Evolutionary conservation across 202 grass and related monocot genomes (phyloP).

Genomic region (Schoenoplectus tabernaemontani): DNA sequence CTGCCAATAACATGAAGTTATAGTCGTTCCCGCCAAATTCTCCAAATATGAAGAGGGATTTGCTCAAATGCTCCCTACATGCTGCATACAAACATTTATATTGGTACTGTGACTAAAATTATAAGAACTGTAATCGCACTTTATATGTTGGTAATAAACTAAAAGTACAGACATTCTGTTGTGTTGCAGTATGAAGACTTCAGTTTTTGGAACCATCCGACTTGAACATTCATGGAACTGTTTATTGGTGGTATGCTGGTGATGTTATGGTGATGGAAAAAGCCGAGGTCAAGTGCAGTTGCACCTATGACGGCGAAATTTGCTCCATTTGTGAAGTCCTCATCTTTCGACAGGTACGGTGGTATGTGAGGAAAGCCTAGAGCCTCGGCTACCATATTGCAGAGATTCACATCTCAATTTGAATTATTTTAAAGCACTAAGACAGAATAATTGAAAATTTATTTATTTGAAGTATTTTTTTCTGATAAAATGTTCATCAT

Average conservation of each 20-base stretch:
- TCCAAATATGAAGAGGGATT: conserved; percentile 47
- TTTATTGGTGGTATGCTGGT: conserved; percentile 20
- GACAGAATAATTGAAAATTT: no score
- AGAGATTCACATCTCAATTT: neutral
- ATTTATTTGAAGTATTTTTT: no score
- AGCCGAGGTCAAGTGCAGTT: conserved; percentile 30
- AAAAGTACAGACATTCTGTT: conserved; percentile 13
- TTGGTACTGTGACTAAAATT: no score
- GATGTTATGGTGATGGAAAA: conserved; percentile 29
- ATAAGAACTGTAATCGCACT: no score
- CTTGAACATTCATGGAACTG: conserved; percentile 39
- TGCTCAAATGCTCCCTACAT: conserved; percentile 30
- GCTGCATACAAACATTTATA: neutral
- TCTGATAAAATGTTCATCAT: no score
- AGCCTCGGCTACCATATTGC: conserved; percentile 34
- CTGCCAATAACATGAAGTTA: conserved; percentile 10
- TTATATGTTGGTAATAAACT: neutral
- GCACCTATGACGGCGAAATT: conserved; percentile 45
- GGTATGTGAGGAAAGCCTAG: conserved; percentile 43
- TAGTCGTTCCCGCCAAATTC: conserved; percentile 48
- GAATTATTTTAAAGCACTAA: no score
- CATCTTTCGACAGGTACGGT: conserved; percentile 4
- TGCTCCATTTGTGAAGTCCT: conserved; percentile 21
- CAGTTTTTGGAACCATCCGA: conserved; percentile 38
- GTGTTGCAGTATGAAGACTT: conserved; percentile 35